These are phyloP conservation scores for Collybia sp. DNA, from an alignment of 768 basidiomycete genomes.

Conservation along the genomic window DNA sequence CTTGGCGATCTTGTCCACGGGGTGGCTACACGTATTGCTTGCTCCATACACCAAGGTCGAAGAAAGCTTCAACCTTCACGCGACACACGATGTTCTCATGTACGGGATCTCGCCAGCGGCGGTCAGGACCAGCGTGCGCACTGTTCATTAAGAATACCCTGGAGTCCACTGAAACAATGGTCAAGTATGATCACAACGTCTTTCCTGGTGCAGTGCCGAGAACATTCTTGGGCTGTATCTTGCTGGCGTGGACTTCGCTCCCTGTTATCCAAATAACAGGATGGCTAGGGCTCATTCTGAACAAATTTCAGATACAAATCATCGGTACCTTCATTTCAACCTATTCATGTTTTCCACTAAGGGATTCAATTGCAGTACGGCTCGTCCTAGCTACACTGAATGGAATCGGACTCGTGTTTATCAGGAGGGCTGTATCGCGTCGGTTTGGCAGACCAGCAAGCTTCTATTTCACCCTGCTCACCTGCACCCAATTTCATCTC, in stretches of 20 bases:
- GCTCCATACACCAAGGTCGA: constrained; percentile 96
- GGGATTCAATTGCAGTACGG: constrained; percentile 50
- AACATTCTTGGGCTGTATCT: constrained; percentile 75
- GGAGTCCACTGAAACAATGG: constrained; percentile 3
- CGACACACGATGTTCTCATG: constrained; percentile 80
- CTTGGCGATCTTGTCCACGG: constrained; percentile 39
- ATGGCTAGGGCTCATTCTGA: constrained; percentile 34
- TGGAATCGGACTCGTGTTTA: constrained; percentile 52
- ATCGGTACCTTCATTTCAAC: constrained; percentile 40
- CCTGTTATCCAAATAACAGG: constrained; percentile 43
- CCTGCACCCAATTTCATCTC: constrained; percentile 83
- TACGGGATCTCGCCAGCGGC: constrained; percentile 50
- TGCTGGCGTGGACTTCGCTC: constrained; percentile 54
- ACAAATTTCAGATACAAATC: constrained; percentile 70
- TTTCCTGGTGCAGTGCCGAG: constrained; percentile 90
- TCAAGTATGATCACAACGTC: constrained; percentile 83
- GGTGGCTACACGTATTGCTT: constrained; percentile 67
- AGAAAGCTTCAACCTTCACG: constrained; percentile 95
- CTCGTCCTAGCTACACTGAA: constrained; percentile 66
- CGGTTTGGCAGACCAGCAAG: constrained; percentile 62
- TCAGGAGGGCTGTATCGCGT: constrained; percentile 56
- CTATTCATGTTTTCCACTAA: neutral
- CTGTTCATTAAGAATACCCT: neutral
- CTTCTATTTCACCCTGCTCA: constrained; percentile 61
- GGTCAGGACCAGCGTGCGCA: constrained; percentile 34